Evolutionary conservation across 768 basidiomycete genomes (phyloP), one percentile per base, ranked within the genome.

Genomic region (Boletus sp.): DNA sequence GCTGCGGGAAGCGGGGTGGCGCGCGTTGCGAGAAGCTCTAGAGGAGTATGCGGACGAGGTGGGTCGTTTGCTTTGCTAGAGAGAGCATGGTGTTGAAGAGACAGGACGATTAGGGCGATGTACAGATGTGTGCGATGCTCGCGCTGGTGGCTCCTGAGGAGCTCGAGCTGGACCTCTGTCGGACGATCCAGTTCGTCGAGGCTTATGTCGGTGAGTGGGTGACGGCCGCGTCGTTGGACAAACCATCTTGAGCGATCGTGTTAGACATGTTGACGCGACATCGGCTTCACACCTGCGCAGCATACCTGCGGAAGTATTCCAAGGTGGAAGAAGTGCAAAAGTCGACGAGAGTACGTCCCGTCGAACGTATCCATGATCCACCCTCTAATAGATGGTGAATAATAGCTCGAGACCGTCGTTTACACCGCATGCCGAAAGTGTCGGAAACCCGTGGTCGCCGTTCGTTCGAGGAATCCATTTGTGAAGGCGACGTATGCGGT

Each of bases 101-200:
- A 14, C 39, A 17, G 20, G 41, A 57, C n/a, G 15, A 28, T 47
- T 56, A 92, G 87, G 91, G 91, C 14, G 86, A 93, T 64, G 75
- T 91, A 1, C 91, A 92, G 64, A 89, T 85, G 78, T 92, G 90
- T 70, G 83, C 89, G 1, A 82, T 89, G 78, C 66, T 93, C 15
- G 77, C 82, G 4, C 64, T 89, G 1, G 73, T 92, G 18, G 88
- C 85, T 7, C 75, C 79, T 0, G 63, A 76, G 44, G 87, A 91
- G 64, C 73, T 94, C 42, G 61, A 65, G 37, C 67, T 90, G n/a
- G 68, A 75, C 1, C 67, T 70, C 20, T 66, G 64, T 46, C 75
- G 85, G 45, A 73, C 74, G 28, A 64, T 75, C 18, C 77, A 79
- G 28, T 87, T 92, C 56, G 66, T 90, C 17, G 86, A 90, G 57